Evolutionary conservation across 208 protist genomes (phyloP).

Genomic region (Crithidia bombi): DNA sequence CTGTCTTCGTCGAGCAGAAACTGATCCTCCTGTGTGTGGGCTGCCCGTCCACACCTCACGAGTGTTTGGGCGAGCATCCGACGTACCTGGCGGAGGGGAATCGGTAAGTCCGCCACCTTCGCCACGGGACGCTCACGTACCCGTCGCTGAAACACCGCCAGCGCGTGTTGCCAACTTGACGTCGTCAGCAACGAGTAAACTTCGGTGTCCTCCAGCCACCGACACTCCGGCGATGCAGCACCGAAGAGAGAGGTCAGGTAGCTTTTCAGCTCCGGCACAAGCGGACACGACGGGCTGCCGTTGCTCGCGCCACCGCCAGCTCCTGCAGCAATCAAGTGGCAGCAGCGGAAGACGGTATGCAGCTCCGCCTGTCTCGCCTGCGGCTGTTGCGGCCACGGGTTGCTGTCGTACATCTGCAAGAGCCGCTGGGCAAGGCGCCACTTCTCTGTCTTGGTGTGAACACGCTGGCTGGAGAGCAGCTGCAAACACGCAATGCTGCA

Average conservation of each 20-base stretch:
- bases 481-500: constrained; percentile 75
- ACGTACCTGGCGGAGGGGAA: constrained; percentile 63
- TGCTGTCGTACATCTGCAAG: constrained; percentile 61
- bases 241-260: constrained; percentile 55
- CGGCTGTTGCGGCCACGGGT: constrained; percentile 75
- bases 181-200: constrained; percentile 62
- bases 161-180: constrained; percentile 39
- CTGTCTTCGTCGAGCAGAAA: constrained; percentile 66
- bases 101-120: constrained; percentile 55
- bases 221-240: constrained; percentile 48
- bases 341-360: constrained; percentile 81
- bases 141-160: constrained; percentile 48
- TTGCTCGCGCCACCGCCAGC: background rate
- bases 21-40: background rate
- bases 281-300: background rate
- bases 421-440: constrained; percentile 38
- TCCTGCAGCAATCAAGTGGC: constrained; percentile 53
- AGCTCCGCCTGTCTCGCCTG: constrained; percentile 71
- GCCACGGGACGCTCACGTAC: constrained; percentile 38
- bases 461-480: constrained; percentile 50
- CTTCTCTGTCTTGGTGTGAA: constrained; percentile 41
- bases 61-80: constrained; percentile 49
- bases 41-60: constrained; percentile 34
- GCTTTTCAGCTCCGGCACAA: constrained; percentile 36
- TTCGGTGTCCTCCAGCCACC: constrained; percentile 74